Evolutionary conservation across 306 rosid genomes (phyloP), one percentile per base, ranked within the genome.

Genomic region (Canavalia ensiformis): DNA sequence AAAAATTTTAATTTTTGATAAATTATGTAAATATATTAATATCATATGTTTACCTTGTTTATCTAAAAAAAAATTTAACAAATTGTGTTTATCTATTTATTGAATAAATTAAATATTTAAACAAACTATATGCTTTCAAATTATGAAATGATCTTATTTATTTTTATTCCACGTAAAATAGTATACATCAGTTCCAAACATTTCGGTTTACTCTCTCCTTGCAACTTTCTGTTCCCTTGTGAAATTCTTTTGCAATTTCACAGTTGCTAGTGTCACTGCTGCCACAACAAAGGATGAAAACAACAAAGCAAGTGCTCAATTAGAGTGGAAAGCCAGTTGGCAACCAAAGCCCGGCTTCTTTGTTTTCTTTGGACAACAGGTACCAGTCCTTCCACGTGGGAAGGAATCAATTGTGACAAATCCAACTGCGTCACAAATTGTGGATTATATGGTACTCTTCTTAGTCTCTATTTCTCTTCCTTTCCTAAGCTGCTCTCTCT

Each of bases 241-340:
- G 74, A 45, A 34, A 9, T 63, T 74, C 31, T 55, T 71, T 72
- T 13, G 34, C 57, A 18, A 18, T 18, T 8, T 29, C 56, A 45
- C 63, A 8, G 37, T 65, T 66, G 31, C 64, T 31, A 50, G n/a
- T 34, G 25, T 18, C 25, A 18, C 25, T 18, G 25, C 25, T 18
- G 25, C 25, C 25, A 18, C 68, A 25, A 51, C 63, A 68, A 12
- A 66, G 47, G 18, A 28, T 45, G 45, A 74, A 45, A 12, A 9
- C 18, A 77, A 4, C 3, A 64, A 83, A 84, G 80, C 77, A 51
- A 66, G 44, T 65, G 71, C 81, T 56, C 67, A 78, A 9, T 56
- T 84, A 12, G 57, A 73, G 34, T 84, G 87, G 87, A 84, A 78
- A 72, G 63, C 87, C 49, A 84, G 47, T 45, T 74, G 73, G 79